Conservation (phyloP, 2,329 filamentous ascomycete species). For the Aspergillus amoenus region DNA sequence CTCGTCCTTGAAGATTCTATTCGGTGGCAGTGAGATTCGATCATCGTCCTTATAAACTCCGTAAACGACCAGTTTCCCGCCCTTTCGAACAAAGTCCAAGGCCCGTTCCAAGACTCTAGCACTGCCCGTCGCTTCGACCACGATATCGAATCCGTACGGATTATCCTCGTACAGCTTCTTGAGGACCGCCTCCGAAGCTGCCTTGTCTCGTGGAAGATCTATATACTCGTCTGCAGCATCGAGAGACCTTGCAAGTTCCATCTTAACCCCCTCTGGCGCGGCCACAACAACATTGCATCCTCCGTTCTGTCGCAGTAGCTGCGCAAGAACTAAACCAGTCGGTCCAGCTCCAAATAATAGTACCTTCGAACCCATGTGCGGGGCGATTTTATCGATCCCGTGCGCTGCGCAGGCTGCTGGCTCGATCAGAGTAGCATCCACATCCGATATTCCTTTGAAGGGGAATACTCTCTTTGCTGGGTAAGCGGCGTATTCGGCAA, state of each 20-base stretch:
- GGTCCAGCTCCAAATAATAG: constrained; percentile 69
- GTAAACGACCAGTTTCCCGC: constrained; percentile 70
- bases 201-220: constrained; percentile 54
- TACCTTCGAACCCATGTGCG: constrained; percentile 63
- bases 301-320: constrained; percentile 64
- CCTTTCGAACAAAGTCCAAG: constrained; percentile 69
- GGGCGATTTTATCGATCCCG: constrained; percentile 67
- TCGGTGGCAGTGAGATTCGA: constrained; percentile 65
- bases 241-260: constrained; percentile 61
- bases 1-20: constrained; percentile 69
- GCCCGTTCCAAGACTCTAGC: constrained; percentile 67
- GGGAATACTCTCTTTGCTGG: constrained; percentile 62
- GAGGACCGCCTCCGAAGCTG: not conserved
- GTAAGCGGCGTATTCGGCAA: constrained; percentile 67
- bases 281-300: constrained; percentile 69
- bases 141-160: constrained; percentile 72
- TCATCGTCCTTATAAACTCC: constrained; percentile 66
- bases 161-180: constrained; percentile 62
- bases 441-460: constrained; percentile 64
- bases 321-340: constrained; percentile 64
- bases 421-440: constrained; percentile 69
- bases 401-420: constrained; percentile 70
- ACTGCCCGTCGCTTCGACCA: constrained; percentile 71
- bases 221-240: constrained; percentile 52
- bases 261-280: constrained; percentile 68